Conservation (phyloP, 495 filamentous ascomycete genomes). For the Penicillium argentinense region DNA sequence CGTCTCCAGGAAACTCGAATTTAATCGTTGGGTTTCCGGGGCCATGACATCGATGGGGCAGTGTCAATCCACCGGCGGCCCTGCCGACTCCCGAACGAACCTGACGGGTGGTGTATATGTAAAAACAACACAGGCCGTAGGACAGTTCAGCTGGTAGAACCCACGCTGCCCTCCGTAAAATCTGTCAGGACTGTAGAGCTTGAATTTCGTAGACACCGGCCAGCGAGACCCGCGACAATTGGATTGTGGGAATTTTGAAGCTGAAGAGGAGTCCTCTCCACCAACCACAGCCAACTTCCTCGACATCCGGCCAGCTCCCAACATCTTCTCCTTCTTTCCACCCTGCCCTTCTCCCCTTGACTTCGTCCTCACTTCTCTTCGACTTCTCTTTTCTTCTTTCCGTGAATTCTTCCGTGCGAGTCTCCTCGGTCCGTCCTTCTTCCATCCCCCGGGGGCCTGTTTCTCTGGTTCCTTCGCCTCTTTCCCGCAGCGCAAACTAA, state of each 20-base stretch:
- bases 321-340: conserved; percentile 26
- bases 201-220: too few species aligned
- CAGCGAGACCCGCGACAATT: conserved; percentile 9
- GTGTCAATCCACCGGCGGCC: conserved; percentile 10
- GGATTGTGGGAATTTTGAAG: conserved; percentile 30
- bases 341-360: conserved; percentile 29
- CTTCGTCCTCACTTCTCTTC: conserved; percentile 37
- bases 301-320: conserved; percentile 28
- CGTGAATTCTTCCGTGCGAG: conserved; percentile 9
- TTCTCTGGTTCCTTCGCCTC: conserved; percentile 14
- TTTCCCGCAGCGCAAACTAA: conserved; percentile 41
- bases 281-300: conserved; percentile 28
- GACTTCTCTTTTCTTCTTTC: conserved; percentile 18
- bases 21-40: not conserved
- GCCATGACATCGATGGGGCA: conserved; percentile 28
- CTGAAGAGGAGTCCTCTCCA: conserved; percentile 22
- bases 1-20: not conserved
- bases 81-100: conserved; percentile 9
- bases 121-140: not conserved
- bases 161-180: too few species aligned
- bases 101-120: not conserved
- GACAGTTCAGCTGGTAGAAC: too few species aligned
- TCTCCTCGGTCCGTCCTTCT: conserved; percentile 20
- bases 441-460: conserved; percentile 22
- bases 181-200: too few species aligned